Base-by-base conservation (phyloP, 108 stramenopile species). In the Mediolabrus comicus region DNA sequence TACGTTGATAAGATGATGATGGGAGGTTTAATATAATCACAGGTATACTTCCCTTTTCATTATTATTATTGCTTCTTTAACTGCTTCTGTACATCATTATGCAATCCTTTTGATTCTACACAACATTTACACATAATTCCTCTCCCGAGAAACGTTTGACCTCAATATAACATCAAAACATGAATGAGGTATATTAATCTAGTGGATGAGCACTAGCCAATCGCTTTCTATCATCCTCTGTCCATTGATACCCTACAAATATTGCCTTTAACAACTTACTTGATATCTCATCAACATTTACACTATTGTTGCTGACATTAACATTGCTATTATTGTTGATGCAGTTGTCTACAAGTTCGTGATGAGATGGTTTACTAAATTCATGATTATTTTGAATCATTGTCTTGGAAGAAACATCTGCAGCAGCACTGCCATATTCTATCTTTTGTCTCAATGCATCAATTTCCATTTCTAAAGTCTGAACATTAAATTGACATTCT, bases 1-100 rank as follows among this genome's bases (percentile, higher is more conserved):
- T 75, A 75, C 46, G 66, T 24, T 14, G 74, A 75, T 68, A 62
- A 75, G 19, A 62, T 75, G 74, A 62, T 75, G 74, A 16, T 71
- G n/a, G 61, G 49, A 31, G 32, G 16, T 17, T 34, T 14, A 28
- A 29, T 16, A 32, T 53, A 27, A 63, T 52, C 24, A 25, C 3
- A 19, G 3, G 8, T 52, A 25, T 25, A 52, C 8, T 25, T 52
- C 51, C 8, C 3, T 8, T 8, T 52, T 52, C 51, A 52, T 25
- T 5, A 52, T 24, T 3, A 52, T 52, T 25, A 7, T 24, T 8
- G 3, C 5, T 25, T 25, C 3, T 52, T n/a, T n/a, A n/a, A n/a
- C n/a, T n/a, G n/a, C n/a, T n/a, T n/a, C n/a, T n/a, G n/a, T n/a
- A n/a, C n/a, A n/a, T n/a, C n/a, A 52, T 52, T 6, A 52, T 52